Evolutionary conservation across 164 flowering plant genomes (phyloP).

Genomic region (Stephania japonica): DNA sequence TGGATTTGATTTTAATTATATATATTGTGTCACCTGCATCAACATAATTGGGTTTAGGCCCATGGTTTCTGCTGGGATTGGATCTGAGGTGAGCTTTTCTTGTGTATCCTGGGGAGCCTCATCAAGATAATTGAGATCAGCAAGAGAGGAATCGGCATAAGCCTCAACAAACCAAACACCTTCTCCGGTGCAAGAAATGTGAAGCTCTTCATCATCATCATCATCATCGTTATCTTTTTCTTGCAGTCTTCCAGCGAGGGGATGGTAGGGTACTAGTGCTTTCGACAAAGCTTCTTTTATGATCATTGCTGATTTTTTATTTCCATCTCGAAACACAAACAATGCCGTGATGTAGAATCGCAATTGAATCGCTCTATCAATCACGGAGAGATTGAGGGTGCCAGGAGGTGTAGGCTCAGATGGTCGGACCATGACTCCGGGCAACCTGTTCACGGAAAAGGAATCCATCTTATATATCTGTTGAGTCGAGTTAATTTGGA

Average conservation of each 20-base stretch:
- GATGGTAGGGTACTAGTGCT: not conserved
- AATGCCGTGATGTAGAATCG: not conserved
- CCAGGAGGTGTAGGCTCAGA: not conserved
- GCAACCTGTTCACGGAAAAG: not conserved
- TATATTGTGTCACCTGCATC: not conserved
- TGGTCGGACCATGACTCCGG: not conserved
- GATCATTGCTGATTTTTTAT: not conserved
- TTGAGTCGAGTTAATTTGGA: too few species aligned
- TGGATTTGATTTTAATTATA: too few species aligned
- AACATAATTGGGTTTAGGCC: not conserved
- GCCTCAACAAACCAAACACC: slow-evolving; percentile 3
- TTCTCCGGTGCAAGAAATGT: not conserved
- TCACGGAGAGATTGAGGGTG: slow-evolving; percentile 2
- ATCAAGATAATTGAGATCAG: not conserved
- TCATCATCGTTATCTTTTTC: not conserved
- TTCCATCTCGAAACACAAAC: not conserved
- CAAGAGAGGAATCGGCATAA: not conserved
- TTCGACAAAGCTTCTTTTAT: not conserved
- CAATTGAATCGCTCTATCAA: not conserved
- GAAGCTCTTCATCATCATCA: not conserved
- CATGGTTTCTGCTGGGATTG: not conserved
- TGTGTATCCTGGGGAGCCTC: not conserved
- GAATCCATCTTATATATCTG: not conserved
- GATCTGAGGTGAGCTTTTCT: not conserved
- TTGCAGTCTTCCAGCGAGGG: not conserved